phyloP scores from a whole-genome alignment of 345 rosid genomes.

The Bruguiera gymnorhiza region DNA sequence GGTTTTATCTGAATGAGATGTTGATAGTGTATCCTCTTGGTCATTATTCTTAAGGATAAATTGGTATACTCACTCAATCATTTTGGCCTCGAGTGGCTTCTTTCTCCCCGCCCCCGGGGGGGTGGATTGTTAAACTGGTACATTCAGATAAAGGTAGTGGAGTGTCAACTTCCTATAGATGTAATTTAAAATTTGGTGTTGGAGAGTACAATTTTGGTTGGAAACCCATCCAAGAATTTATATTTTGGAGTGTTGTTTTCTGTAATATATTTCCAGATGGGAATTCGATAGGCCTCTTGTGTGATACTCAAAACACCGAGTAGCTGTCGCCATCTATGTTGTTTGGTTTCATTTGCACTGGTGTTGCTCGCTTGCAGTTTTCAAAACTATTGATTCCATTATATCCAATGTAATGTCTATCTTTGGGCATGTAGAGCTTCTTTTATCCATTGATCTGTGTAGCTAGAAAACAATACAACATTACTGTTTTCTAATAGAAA shows the following conservation, averaged over 20 bases:
- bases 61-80: neutral
- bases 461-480: slow-evolving; percentile 14
- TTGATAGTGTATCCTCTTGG: neutral
- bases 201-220: neutral
- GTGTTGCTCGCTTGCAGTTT: slow-evolving; percentile 8
- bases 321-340: slow-evolving; percentile 15
- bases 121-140: slow-evolving; percentile 12
- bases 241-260: neutral
- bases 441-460: slow-evolving; percentile 11
- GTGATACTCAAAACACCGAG: neutral
- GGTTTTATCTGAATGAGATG: neutral
- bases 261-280: slow-evolving; percentile 5
- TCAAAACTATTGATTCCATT: slow-evolving; percentile 2
- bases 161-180: slow-evolving; percentile 15
- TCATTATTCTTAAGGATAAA: neutral
- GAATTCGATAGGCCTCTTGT: slow-evolving; percentile 7
- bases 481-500: slow-evolving; percentile 35
- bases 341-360: neutral
- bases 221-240: neutral
- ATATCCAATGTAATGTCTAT: slow-evolving; percentile 8
- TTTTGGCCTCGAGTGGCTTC: slow-evolving; percentile 2
- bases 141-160: neutral
- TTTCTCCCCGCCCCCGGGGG: neutral
- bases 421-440: slow-evolving; percentile 18
- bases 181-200: slow-evolving; percentile 4